Conservation (phyloP, 139 green algal genomes). For the Medakamo hakoo region DNA sequence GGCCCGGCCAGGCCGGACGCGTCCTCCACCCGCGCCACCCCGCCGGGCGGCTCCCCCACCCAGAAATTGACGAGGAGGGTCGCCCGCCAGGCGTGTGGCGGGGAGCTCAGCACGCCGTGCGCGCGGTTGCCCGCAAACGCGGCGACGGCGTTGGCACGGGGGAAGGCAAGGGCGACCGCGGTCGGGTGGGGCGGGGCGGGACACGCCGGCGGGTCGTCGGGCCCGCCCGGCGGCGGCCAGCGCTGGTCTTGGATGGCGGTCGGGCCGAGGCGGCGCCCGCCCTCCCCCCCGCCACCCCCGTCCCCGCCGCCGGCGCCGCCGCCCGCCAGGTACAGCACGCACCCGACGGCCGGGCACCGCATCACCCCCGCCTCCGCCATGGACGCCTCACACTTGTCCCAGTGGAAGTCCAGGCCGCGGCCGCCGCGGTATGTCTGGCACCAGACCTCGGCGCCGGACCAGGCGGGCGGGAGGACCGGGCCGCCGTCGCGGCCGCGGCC, state of each 20-base stretch:
- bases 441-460: background rate
- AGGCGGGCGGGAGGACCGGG: slow-evolving; percentile 6
- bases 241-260: too few relatives aligned
- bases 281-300: too few relatives aligned
- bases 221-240: too few relatives aligned
- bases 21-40: background rate
- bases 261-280: too few relatives aligned
- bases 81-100: too few relatives aligned
- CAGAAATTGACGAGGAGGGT: background rate
- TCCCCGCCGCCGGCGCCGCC: background rate
- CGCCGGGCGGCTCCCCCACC: too few relatives aligned
- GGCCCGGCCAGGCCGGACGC: background rate
- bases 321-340: background rate
- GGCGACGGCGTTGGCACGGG: too few relatives aligned
- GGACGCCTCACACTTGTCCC: background rate
- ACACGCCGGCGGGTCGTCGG: too few relatives aligned
- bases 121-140: background rate
- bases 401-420: slow-evolving; percentile 1
- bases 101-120: background rate
- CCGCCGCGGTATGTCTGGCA: background rate
- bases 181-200: too few relatives aligned
- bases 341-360: background rate
- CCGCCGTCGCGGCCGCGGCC: slow-evolving; percentile 7
- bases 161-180: background rate
- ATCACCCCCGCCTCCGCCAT: background rate